Evolutionary conservation across 179 eudicot genomes (phyloP).

Genomic region (Camellia oleifera): DNA sequence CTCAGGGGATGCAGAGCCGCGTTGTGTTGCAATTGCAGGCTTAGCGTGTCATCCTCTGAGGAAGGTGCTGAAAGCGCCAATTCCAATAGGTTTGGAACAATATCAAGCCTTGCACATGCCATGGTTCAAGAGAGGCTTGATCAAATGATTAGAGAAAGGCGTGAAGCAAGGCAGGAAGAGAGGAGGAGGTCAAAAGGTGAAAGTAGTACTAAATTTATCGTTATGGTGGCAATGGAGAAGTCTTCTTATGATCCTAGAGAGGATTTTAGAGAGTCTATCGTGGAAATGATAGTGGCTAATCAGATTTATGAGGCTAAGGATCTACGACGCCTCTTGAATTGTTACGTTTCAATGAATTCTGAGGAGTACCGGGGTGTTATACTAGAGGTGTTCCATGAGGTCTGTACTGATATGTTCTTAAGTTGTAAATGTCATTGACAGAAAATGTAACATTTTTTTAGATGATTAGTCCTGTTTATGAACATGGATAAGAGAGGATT

Average conservation of each 20-base stretch:
- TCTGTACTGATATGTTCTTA: constrained; percentile 62
- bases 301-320: constrained; percentile 49
- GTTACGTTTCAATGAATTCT: constrained; percentile 66
- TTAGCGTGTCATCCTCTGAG: constrained; percentile 44
- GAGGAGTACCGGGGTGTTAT: constrained; percentile 56
- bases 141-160: constrained; percentile 66
- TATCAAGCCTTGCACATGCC: constrained; percentile 64
- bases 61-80: constrained; percentile 29
- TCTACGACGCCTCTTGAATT: constrained; percentile 57
- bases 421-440: constrained; percentile 36
- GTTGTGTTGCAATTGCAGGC: constrained; percentile 60
- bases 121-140: constrained; percentile 78
- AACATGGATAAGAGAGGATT: not conserved
- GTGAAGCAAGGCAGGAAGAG: constrained; percentile 33
- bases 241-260: constrained; percentile 63
- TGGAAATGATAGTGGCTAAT: constrained; percentile 63
- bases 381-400: constrained; percentile 76
- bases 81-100: constrained; percentile 32
- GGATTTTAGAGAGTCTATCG: constrained; percentile 75
- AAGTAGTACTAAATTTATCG: constrained; percentile 29
- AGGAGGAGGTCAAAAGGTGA: constrained; percentile 34
- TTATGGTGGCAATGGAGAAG: constrained; percentile 85
- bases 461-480: not conserved
- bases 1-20: constrained; percentile 36
- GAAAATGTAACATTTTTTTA: constrained; percentile 10